Conservation (phyloP, 2,329 filamentous ascomycete species). For the Cladosporium sphaerospermum region DNA sequence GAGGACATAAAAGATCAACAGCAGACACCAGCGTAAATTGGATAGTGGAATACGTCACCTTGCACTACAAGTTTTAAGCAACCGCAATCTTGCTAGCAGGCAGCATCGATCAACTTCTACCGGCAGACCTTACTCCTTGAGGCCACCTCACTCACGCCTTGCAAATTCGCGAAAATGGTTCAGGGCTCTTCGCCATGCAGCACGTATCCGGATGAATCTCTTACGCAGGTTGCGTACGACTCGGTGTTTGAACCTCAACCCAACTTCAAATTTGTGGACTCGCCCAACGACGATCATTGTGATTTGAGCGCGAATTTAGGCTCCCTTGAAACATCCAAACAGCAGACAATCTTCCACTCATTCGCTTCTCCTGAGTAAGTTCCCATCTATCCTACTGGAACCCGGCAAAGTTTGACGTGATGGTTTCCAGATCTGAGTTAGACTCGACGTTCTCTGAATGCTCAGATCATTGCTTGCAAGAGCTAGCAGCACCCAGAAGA, state of each 20-base stretch:
- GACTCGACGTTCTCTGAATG: neutral
- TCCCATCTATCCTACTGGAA: no score
- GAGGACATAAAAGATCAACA: no score
- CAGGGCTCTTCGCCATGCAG: constrained; percentile 4
- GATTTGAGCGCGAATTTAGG: constrained; percentile 12
- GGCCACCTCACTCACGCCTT: no score
- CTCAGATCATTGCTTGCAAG: neutral
- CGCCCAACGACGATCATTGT: constrained; percentile 15
- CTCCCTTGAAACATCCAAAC: neutral
- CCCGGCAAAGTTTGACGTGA: neutral
- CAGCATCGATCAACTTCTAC: no score
- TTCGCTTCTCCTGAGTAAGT: neutral
- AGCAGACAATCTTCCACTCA: constrained; percentile 4
- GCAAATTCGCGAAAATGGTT: neutral
- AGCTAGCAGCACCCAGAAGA: neutral
- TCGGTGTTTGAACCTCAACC: constrained; percentile 24
- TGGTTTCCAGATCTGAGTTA: constrained; percentile 2
- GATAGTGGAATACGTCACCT: no score
- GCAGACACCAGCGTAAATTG: no score
- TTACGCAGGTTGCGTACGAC: constrained; percentile 13
- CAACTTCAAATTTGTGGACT: constrained; percentile 22
- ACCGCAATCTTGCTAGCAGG: no score
- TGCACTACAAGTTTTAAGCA: no score
- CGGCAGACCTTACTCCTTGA: no score
- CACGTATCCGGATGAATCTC: constrained; percentile 1